These are phyloP conservation scores for Stenogyne calaminthoides DNA, from an alignment of 305 asterid species.

Conservation along the genomic window DNA sequence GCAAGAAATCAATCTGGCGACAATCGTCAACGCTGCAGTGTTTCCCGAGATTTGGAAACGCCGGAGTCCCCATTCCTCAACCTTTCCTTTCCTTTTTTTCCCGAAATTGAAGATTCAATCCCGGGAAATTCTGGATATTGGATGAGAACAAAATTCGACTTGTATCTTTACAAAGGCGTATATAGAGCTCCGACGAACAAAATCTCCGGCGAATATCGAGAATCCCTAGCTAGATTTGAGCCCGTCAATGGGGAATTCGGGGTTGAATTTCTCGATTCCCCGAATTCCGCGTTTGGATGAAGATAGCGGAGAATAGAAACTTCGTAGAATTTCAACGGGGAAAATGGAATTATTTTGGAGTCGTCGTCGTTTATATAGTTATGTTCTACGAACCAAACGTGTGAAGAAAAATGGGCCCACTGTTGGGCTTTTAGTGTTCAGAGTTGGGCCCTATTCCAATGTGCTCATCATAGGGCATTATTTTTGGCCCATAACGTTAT, in stretches of 20 bases:
- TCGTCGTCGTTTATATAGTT: conserved; percentile 1
- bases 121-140: conserved; percentile 23
- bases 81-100: neutral
- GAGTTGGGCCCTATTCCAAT: neutral
- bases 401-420: neutral
- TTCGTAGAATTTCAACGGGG: conserved; percentile 31
- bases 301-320: conserved; percentile 23
- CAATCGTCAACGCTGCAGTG: conserved; percentile 90
- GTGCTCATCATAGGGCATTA: neutral
- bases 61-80: conserved; percentile 80
- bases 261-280: conserved; percentile 23
- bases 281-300: conserved; percentile 38
- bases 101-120: conserved; percentile 9
- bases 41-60: conserved; percentile 79
- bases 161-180: neutral
- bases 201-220: conserved; percentile 21
- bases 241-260: conserved; percentile 36
- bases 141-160: conserved; percentile 19
- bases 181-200: conserved; percentile 19
- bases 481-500: no score
- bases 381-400: neutral
- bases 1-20: conserved; percentile 90
- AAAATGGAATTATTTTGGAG: conserved; percentile 10
- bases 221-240: conserved; percentile 31
- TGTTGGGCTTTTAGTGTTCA: neutral